phyloP scores from a whole-genome alignment of 2,329 filamentous ascomycete genomes.

The Lecanoromycetidae sp. region DNA sequence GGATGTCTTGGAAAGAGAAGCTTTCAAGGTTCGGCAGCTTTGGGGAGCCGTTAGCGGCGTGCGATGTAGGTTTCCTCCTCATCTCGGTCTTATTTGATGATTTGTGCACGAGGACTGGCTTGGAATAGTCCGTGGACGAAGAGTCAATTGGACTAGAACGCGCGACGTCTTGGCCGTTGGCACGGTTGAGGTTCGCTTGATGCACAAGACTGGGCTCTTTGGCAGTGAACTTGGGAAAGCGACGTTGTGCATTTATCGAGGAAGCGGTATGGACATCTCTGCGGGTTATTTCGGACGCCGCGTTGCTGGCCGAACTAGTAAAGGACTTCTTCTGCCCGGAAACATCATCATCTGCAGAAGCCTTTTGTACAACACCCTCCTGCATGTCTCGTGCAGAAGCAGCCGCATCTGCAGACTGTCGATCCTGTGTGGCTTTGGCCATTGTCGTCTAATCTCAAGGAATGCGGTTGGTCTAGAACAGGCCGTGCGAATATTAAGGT shows the following conservation, averaged over 20 bases:
- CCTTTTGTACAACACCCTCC: conserved; percentile 2
- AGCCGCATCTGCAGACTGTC: conserved; percentile 3
- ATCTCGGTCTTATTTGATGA: conserved; percentile 5
- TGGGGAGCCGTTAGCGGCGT: neutral
- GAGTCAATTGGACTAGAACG: neutral
- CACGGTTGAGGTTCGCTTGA: neutral
- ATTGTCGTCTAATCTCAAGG: neutral
- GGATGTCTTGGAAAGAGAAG: conserved; percentile 45
- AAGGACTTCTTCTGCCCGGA: neutral
- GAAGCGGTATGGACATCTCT: conserved; percentile 12
- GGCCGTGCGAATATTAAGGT: conserved; percentile 6
- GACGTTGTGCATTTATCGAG: conserved; percentile 6
- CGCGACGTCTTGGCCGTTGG: neutral
- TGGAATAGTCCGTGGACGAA: neutral
- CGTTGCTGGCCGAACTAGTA: neutral
- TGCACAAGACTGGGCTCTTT: conserved; percentile 5
- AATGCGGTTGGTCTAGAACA: neutral
- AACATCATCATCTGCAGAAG: conserved; percentile 1
- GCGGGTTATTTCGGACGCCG: conserved; percentile 4
- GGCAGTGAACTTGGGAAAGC: neutral
- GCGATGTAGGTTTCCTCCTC: conserved; percentile 4
- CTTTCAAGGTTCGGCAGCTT: conserved; percentile 4
- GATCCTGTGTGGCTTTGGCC: conserved; percentile 9
- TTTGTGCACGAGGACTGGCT: conserved; percentile 7
- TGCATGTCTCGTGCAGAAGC: conserved; percentile 7